These are phyloP conservation scores for Ophiostoma sp. DNA, from an alignment of 2,329 filamentous ascomycete genomes.

Conservation along the genomic window DNA sequence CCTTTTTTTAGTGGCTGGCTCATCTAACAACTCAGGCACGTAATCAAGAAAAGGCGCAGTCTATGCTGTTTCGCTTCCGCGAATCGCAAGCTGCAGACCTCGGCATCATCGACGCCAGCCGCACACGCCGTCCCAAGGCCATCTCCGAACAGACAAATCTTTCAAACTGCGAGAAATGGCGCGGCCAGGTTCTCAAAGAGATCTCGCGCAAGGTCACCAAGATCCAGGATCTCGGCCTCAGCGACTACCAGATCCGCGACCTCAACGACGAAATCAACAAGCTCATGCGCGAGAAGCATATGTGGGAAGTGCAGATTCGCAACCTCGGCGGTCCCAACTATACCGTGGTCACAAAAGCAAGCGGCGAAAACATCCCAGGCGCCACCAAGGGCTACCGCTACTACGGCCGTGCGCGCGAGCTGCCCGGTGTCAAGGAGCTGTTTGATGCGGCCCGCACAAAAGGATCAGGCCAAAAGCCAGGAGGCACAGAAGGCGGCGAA, in stretches of 20 bases:
- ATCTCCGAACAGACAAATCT: slow-evolving; percentile 84
- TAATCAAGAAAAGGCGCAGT: slow-evolving; percentile 97
- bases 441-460: slow-evolving; percentile 69
- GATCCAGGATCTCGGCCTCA: slow-evolving; percentile 87
- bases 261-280: slow-evolving; percentile 99
- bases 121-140: slow-evolving; percentile 80
- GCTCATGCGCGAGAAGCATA: slow-evolving; percentile 96
- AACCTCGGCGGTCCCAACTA: slow-evolving; percentile 97
- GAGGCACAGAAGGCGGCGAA: slow-evolving; percentile 26
- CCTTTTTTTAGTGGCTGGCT: too few species aligned
- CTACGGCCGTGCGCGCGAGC: slow-evolving; percentile 77
- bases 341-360: slow-evolving; percentile 55
- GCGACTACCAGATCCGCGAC: slow-evolving; percentile 94
- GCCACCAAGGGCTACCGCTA: slow-evolving; percentile 78
- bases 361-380: slow-evolving; percentile 63
- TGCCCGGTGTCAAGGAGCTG: slow-evolving; percentile 94
- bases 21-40: slow-evolving; percentile 58
- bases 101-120: slow-evolving; percentile 89
- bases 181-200: slow-evolving; percentile 93
- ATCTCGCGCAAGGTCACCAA: slow-evolving; percentile 93
- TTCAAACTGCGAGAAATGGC: slow-evolving; percentile 92
- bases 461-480: slow-evolving; percentile 32
- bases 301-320: slow-evolving; percentile 96
- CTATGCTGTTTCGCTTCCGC: slow-evolving; percentile 99
- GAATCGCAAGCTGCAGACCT: slow-evolving; percentile 94